These are phyloP conservation scores for Trichoderma guizhouense DNA, from an alignment of 2,329 filamentous ascomycete genomes.

Conservation along the genomic window DNA sequence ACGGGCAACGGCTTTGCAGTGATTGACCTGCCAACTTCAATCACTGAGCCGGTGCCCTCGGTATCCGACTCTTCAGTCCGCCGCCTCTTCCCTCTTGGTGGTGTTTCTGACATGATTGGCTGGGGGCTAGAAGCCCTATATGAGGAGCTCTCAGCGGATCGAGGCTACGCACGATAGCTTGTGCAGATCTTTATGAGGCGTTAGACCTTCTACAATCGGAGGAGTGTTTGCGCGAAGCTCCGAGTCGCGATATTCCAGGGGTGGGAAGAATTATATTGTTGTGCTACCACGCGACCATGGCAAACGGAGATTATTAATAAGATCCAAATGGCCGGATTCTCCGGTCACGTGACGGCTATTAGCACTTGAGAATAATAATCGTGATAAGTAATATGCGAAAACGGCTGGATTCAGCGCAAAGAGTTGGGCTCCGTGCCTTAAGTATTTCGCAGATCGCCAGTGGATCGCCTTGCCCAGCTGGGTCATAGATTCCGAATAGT, in stretches of 20 bases:
- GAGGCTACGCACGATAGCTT: neutral
- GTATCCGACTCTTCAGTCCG: conserved; percentile 7
- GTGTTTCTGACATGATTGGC: neutral
- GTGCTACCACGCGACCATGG: neutral
- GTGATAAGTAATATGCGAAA: neutral
- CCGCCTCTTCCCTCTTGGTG: neutral
- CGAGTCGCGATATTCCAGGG: neutral
- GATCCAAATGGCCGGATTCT: neutral
- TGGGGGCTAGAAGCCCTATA: neutral
- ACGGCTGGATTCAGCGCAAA: neutral
- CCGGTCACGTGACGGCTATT: neutral
- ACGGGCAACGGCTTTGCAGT: neutral
- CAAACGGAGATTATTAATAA: conserved; percentile 4
- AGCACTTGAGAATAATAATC: neutral
- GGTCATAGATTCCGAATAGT: neutral
- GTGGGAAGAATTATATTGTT: neutral
- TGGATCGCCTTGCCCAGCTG: neutral
- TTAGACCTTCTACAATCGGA: neutral
- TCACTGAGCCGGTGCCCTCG: neutral
- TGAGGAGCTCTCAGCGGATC: neutral
- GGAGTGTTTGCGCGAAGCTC: neutral
- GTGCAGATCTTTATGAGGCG: neutral
- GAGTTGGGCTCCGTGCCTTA: neutral
- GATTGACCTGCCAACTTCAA: neutral
- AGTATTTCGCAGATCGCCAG: neutral